These are phyloP conservation scores for Pleurotus sapidus DNA, from an alignment of 768 basidiomycete species.

Conservation along the genomic window DNA sequence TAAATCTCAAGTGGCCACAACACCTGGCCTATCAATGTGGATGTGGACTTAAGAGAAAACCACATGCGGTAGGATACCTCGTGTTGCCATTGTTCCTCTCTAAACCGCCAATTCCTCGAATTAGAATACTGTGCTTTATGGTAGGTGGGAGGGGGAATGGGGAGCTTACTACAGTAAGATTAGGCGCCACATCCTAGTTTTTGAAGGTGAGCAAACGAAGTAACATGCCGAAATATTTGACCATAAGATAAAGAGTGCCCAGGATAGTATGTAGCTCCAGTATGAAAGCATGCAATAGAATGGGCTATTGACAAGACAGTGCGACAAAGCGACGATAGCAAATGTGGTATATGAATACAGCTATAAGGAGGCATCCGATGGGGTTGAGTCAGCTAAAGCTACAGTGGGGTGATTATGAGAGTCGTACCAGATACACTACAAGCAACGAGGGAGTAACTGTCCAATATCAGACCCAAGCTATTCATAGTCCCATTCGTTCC, in stretches of 20 bases:
- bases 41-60: neutral
- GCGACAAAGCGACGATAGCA: conserved; percentile 10
- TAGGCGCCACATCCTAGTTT: too few species aligned
- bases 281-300: neutral
- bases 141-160: too few species aligned
- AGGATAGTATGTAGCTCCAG: too few species aligned
- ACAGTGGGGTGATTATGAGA: conserved; percentile 13
- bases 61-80: neutral
- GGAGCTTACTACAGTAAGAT: too few species aligned
- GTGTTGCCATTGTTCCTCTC: conserved; percentile 1
- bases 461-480: conserved; percentile 8
- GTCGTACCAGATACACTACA: conserved; percentile 26
- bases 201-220: too few species aligned
- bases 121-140: too few species aligned
- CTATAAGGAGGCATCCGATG: conserved; percentile 9
- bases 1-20: neutral
- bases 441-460: conserved; percentile 13
- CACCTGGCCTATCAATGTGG: neutral
- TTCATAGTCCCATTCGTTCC: conserved; percentile 77
- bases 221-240: too few species aligned
- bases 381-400: conserved; percentile 24
- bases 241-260: too few species aligned
- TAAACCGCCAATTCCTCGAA: too few species aligned
- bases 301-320: neutral
- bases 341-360: conserved; percentile 21